Conservation (phyloP, 2,329 filamentous ascomycete species). For the Dactylellina leptospora region DNA sequence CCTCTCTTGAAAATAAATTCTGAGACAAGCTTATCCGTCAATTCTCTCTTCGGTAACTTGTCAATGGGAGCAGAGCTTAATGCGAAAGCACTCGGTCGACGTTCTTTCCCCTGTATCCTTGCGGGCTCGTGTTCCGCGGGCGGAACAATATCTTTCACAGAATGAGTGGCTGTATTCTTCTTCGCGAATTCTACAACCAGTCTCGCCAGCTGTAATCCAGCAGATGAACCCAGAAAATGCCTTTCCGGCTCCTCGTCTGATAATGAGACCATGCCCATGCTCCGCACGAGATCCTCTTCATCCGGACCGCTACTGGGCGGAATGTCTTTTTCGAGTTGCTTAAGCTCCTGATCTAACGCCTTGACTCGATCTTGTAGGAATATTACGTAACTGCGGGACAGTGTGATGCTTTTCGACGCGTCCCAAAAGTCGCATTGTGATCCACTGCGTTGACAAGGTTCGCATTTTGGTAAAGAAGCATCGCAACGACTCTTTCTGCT, state of each 20-base stretch:
- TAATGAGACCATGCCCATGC: slow-evolving; percentile 83
- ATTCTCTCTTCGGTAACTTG: slow-evolving; percentile 74
- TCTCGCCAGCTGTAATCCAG: slow-evolving; percentile 92
- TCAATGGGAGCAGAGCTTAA: slow-evolving; percentile 82
- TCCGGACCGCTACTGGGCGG: slow-evolving; percentile 69
- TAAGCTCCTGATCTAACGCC: slow-evolving; percentile 81
- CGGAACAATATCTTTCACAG: slow-evolving; percentile 76
- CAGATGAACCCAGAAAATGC: slow-evolving; percentile 90
- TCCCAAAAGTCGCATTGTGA: slow-evolving; percentile 96
- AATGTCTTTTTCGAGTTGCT: slow-evolving; percentile 69
- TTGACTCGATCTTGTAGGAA: slow-evolving; percentile 87
- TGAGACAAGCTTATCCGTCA: slow-evolving; percentile 78
- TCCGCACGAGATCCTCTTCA: slow-evolving; percentile 84
- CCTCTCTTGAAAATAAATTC: slow-evolving; percentile 87
- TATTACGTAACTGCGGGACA: slow-evolving; percentile 91
- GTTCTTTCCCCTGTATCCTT: slow-evolving; percentile 35
- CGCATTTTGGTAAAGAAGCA: slow-evolving; percentile 86
- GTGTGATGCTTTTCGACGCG: slow-evolving; percentile 82
- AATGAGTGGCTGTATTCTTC: slow-evolving; percentile 87
- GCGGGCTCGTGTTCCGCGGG: slow-evolving; percentile 48
- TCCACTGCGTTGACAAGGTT: slow-evolving; percentile 90
- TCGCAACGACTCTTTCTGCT: slow-evolving; percentile 93
- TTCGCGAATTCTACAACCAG: slow-evolving; percentile 97
- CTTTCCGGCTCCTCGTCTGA: slow-evolving; percentile 69
- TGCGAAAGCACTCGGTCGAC: slow-evolving; percentile 67